phyloP scores from a whole-genome alignment of 2,329 filamentous ascomycete genomes.

The Tolypocladium capitatum region DNA sequence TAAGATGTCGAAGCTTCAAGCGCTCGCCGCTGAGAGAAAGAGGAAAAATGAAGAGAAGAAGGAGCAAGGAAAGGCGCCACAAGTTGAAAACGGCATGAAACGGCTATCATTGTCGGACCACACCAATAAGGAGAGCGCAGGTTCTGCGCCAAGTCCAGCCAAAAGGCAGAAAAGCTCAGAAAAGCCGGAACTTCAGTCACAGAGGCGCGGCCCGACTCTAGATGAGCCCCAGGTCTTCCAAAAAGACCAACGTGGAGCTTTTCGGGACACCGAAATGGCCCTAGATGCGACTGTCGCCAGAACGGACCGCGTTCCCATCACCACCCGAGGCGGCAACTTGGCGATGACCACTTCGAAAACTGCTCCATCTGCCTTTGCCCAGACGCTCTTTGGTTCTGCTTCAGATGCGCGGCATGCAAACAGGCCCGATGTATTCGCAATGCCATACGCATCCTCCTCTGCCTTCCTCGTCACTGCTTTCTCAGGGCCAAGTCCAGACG shows the following conservation, averaged over 20 bases:
- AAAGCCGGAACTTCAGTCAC: not conserved
- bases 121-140: constrained; percentile 15
- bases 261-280: not conserved
- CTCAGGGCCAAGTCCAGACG: constrained; percentile 79
- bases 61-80: constrained; percentile 12
- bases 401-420: constrained; percentile 13
- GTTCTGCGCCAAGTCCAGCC: constrained; percentile 5
- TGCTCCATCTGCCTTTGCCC: constrained; percentile 43
- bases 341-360: constrained; percentile 9
- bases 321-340: constrained; percentile 2
- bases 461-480: constrained; percentile 50
- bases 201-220: not conserved
- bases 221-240: not conserved
- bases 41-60: constrained; percentile 61
- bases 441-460: constrained; percentile 38
- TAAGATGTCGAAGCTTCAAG: constrained; percentile 82
- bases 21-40: constrained; percentile 72
- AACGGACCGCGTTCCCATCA: not conserved
- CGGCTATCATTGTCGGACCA: constrained; percentile 18
- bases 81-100: constrained; percentile 15
- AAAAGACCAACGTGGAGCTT: not conserved
- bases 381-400: constrained; percentile 35
- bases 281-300: not conserved
- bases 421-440: constrained; percentile 21
- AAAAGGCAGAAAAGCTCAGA: constrained; percentile 12